These are phyloP conservation scores for Hirsutella thompsonii DNA, from an alignment of 2,329 filamentous ascomycete species.

Conservation along the genomic window DNA sequence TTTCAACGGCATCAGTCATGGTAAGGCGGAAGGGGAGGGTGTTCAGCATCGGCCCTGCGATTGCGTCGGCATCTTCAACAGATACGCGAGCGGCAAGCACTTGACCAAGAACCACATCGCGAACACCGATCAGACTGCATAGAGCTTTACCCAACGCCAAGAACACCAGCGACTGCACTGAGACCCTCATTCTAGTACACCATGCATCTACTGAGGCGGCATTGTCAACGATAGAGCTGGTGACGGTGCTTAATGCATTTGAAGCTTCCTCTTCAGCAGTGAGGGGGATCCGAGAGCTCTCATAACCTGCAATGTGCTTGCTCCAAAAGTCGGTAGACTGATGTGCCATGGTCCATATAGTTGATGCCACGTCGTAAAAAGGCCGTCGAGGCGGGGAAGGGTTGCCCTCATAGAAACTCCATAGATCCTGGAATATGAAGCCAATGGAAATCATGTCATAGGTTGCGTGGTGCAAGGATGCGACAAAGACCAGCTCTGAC, in stretches of 20 bases:
- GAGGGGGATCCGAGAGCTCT: not conserved
- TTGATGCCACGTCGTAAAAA: not conserved
- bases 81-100: not conserved
- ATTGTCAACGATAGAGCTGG: not conserved
- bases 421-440: not conserved
- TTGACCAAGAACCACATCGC: not conserved
- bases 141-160: not conserved
- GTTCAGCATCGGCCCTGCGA: not conserved
- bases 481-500: not conserved
- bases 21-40: not conserved
- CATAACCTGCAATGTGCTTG: not conserved
- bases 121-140: not conserved
- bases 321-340: not conserved
- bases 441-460: not conserved
- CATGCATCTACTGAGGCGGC: not conserved
- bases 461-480: not conserved
- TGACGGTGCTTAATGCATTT: not conserved
- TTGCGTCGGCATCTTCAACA: not conserved
- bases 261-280: not conserved
- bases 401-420: not conserved
- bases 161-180: not conserved
- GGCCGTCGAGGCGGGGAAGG: not conserved
- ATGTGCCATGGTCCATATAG: not conserved
- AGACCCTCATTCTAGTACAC: not conserved
- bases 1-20: not conserved